Evolutionary conservation across 1,284 basidiomycete genomes (phyloP), one percentile per base, ranked within the genome.

Genomic region (Rhodotorula sp.): DNA sequence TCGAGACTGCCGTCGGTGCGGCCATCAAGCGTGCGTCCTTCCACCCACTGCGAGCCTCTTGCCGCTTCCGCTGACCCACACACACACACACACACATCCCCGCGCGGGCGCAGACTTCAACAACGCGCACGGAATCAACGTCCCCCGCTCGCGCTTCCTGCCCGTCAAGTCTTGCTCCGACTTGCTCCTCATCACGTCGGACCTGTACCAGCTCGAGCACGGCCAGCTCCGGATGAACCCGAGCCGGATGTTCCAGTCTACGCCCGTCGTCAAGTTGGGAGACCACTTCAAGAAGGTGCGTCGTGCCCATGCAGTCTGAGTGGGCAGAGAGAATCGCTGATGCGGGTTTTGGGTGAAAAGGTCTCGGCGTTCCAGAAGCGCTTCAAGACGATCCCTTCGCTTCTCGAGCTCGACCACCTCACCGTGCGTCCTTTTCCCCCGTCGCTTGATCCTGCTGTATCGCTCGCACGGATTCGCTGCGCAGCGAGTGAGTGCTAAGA

Each of bases 1-100:
- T 99, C 80, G 96, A 99, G 85, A 99, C 95, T 10, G 93, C 96
- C 59, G 92, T 94, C 64, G 94, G 94, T 83, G 94, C 94, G 36
- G 94, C 94, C 55, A 96, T 99, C 86, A 97, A 97, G 86, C 93
- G 68, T 69, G 24, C 27, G 68, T 55, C 30, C 24, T 4, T 3
- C 36, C 32, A 47, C 32, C 48, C 32, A 3, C 29, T 30, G 6
- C n/a, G n/a, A n/a, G n/a, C 27, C 39, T n/a, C 22, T 24, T 8
- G 15, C 27, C 7, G 2, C 53, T n/a, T 19, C 10, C 6, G 24
- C 7, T 29, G 19, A 22, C 24, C 27, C 22, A 27, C n/a, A 8
- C 10, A 10, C 29, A 19, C 39, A 4, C 3, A 20, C n/a, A 24
- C 9, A 48, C 20, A 5, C 47, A n/a, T 48, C 47, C 7, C 22